Evolutionary conservation across 2,329 filamentous ascomycete species (phyloP).

Genomic region (Tothia fuscella): DNA sequence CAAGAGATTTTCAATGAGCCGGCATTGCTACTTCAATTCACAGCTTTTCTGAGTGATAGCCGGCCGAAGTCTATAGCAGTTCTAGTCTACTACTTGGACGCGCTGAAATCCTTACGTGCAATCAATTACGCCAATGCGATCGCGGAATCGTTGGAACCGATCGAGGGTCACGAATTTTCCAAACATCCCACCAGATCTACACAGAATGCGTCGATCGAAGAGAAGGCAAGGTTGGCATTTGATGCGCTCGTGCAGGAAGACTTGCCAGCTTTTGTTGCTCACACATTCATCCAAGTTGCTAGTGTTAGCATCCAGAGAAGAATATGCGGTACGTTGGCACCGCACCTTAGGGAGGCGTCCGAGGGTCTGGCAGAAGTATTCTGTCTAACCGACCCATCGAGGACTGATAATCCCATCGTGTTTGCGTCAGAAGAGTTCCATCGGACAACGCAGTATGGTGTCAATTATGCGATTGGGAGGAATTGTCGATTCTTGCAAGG

Average conservation of each 20-base stretch:
- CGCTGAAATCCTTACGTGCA: conserved; percentile 57
- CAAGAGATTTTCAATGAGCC: conserved; percentile 53
- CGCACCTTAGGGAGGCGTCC: conserved; percentile 53
- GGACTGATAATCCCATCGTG: conserved; percentile 63
- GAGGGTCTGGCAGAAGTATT: conserved; percentile 68
- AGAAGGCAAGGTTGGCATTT: conserved; percentile 54
- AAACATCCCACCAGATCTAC: conserved; percentile 39
- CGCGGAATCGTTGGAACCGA: conserved; percentile 45
- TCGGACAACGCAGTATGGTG: conserved; percentile 61
- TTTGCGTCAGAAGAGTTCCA: conserved; percentile 70
- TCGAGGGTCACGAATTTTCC: conserved; percentile 46
- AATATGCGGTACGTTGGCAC: conserved; percentile 54
- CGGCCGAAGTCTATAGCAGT: conserved; percentile 52
- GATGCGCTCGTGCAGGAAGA: conserved; percentile 53
- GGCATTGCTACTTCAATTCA: conserved; percentile 51
- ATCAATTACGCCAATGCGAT: conserved; percentile 62
- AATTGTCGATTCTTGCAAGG: conserved; percentile 74
- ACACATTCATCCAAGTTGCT: conserved; percentile 57
- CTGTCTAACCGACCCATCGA: conserved; percentile 62
- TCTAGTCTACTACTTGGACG: conserved; percentile 60
- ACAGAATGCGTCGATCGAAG: conserved; percentile 46
- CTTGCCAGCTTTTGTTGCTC: conserved; percentile 58
- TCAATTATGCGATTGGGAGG: conserved; percentile 59
- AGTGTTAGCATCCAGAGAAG: conserved; percentile 55
- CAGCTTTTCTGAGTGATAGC: conserved; percentile 49